A percentile compares a stretch with the other conserved stretches of the same genome.
Evolutionary conservation across 305 asterid genomes (phyloP).

Genomic region (Solanum aculeatissimum): DNA sequence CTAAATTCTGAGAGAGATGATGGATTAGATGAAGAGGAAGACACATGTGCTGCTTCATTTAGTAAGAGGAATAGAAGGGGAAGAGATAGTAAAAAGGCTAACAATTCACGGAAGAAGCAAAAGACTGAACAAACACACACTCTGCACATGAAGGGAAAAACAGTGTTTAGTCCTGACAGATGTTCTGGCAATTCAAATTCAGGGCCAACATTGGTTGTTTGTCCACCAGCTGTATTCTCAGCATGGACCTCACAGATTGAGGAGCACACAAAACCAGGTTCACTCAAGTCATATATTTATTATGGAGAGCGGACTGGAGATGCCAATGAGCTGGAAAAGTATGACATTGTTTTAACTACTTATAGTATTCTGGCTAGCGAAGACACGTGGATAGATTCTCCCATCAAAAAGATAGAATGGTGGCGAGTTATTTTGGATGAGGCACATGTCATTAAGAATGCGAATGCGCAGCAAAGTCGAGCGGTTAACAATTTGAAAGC

Average conservation of each 20-base stretch:
- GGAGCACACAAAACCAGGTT: slow-evolving; percentile 61
- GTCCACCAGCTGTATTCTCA: slow-evolving; percentile 84
- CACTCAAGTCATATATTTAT: slow-evolving; percentile 66
- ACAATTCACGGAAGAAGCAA: slow-evolving; percentile 32
- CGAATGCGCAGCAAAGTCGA: slow-evolving; percentile 58
- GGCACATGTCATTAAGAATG: slow-evolving; percentile 88
- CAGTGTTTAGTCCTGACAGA: slow-evolving; percentile 12
- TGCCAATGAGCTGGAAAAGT: slow-evolving; percentile 45
- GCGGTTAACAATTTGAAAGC: slow-evolving; percentile 71
- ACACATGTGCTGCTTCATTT: background rate
- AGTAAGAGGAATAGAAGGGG: slow-evolving; percentile 37
- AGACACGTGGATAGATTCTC: slow-evolving; percentile 39
- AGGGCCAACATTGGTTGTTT: slow-evolving; percentile 61
- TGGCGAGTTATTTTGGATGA: slow-evolving; percentile 85
- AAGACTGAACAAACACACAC: slow-evolving; percentile 23
- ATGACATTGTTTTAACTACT: slow-evolving; percentile 85
- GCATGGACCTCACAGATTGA: slow-evolving; percentile 78
- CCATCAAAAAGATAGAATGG: slow-evolving; percentile 82
- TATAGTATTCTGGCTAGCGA: slow-evolving; percentile 64
- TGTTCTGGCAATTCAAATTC: slow-evolving; percentile 18
- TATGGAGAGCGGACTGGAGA: slow-evolving; percentile 84
- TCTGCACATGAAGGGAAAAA: slow-evolving; percentile 16
- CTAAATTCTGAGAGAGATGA: slow-evolving; percentile 18
- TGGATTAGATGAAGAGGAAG: slow-evolving; percentile 19
- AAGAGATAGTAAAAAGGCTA: slow-evolving; percentile 26